Evolutionary conservation across 352 stramenopile genomes (phyloP).

Genomic region (Thalassiosira ordinaria): DNA sequence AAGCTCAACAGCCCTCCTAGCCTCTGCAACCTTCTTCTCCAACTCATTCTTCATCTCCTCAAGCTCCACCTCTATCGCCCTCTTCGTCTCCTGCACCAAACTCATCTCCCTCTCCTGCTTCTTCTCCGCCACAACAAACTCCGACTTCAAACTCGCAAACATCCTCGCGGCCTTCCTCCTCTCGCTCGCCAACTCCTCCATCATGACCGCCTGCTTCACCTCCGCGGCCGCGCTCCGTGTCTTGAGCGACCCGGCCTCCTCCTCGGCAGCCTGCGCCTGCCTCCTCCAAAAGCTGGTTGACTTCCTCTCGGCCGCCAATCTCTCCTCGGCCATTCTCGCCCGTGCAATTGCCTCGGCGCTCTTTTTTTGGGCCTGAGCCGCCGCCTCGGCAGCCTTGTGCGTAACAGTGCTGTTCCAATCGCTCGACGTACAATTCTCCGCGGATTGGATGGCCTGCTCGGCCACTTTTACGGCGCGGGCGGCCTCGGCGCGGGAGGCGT

Average conservation of each 20-base stretch:
- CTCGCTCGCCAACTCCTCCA: constrained; percentile 71
- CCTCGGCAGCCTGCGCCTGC: constrained; percentile 73
- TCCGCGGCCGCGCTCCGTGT: constrained; percentile 76
- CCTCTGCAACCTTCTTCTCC: constrained; percentile 27
- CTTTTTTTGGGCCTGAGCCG: constrained; percentile 79
- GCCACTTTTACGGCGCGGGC: constrained; percentile 83
- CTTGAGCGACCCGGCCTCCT: constrained; percentile 74
- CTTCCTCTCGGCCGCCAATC: constrained; percentile 65
- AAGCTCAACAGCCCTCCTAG: constrained; percentile 36
- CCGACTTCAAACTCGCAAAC: no score
- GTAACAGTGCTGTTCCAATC: constrained; percentile 85
- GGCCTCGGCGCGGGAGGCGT: constrained; percentile 78
- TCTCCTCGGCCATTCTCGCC: constrained; percentile 75
- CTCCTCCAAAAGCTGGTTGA: constrained; percentile 69
- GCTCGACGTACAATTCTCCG: constrained; percentile 73
- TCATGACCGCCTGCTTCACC: constrained; percentile 68
- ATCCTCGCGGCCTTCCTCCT: constrained; percentile 36
- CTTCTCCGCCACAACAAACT: no score
- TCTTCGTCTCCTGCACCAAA: no score
- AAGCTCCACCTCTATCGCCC: constrained; percentile 49
- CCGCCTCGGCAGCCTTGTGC: constrained; percentile 83
- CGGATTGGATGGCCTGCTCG: constrained; percentile 85
- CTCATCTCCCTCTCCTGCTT: constrained; percentile 29
- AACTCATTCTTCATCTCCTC: constrained; percentile 30
- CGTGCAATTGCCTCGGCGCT: constrained; percentile 80